These are phyloP conservation scores for Rhododendron ovatum DNA, from an alignment of 148 eudicot species.

Conservation along the genomic window DNA sequence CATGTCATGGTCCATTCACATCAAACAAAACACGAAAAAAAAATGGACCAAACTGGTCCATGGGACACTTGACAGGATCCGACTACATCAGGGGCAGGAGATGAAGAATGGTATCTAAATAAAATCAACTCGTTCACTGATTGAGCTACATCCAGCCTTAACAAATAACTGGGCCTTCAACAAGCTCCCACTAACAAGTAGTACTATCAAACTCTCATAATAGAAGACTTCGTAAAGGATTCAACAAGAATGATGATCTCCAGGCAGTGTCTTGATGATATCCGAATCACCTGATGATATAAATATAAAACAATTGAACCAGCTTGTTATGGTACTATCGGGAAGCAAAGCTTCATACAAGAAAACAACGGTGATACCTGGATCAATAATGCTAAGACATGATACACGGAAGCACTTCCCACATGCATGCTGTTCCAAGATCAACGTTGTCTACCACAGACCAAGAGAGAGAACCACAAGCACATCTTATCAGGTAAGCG, in stretches of 20 bases:
- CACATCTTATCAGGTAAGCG: too few relatives aligned
- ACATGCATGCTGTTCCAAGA: slow-evolving; percentile 54
- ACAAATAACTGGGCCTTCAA: neutral
- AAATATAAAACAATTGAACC: neutral
- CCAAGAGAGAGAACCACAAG: neutral
- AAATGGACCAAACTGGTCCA: too few relatives aligned
- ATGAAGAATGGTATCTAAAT: neutral
- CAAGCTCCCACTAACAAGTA: neutral
- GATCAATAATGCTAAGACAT: slow-evolving; percentile 56
- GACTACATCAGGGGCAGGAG: neutral
- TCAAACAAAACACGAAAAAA: too few relatives aligned
- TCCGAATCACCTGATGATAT: slow-evolving; percentile 47
- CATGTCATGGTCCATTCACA: too few relatives aligned
- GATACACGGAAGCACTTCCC: slow-evolving; percentile 60
- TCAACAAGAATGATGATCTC: slow-evolving; percentile 24
- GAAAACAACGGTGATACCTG: slow-evolving; percentile 21
- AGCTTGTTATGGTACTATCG: neutral
- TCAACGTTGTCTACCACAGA: slow-evolving; percentile 43
- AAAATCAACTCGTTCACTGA: neutral
- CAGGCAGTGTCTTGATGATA: slow-evolving; percentile 50
- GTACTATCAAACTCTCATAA: neutral
- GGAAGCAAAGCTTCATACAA: neutral
- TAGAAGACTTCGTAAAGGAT: neutral
- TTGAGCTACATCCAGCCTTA: neutral
- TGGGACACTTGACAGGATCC: too few relatives aligned